Evolutionary conservation across 768 basidiomycete species (phyloP).

Genomic region (Leucocoprinus leucothites): DNA sequence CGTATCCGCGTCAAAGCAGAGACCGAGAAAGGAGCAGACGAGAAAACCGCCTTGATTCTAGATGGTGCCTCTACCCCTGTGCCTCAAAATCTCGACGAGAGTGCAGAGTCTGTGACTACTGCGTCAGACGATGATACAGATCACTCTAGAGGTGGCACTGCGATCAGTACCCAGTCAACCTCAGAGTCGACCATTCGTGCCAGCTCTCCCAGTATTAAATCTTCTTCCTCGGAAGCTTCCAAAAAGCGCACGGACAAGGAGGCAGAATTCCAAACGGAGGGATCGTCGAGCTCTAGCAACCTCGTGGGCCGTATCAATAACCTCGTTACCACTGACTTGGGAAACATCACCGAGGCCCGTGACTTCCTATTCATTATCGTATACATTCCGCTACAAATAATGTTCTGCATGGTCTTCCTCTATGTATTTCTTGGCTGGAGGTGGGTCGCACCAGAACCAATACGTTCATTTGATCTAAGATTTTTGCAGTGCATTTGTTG

Average conservation of each 20-base stretch:
- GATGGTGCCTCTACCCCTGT: slow-evolving; percentile 16
- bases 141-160: slow-evolving; percentile 8
- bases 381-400: slow-evolving; percentile 40
- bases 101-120: not conserved
- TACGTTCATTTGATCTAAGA: slow-evolving; percentile 14
- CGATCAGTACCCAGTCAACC: not conserved
- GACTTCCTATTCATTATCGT: slow-evolving; percentile 35
- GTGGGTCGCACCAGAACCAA: slow-evolving; percentile 23
- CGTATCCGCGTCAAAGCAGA: slow-evolving; percentile 59
- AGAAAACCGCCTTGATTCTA: slow-evolving; percentile 10
- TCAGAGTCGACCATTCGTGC: slow-evolving; percentile 1
- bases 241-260: slow-evolving; percentile 1
- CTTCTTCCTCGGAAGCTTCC: slow-evolving; percentile 3
- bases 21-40: slow-evolving; percentile 13
- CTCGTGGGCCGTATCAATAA: slow-evolving; percentile 79
- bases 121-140: slow-evolving; percentile 1
- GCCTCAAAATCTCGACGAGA: not conserved
- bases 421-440: slow-evolving; percentile 49
- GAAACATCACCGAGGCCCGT: slow-evolving; percentile 33
- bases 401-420: slow-evolving; percentile 39
- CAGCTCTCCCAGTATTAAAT: slow-evolving; percentile 8
- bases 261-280: not conserved
- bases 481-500: slow-evolving; percentile 49
- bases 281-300: slow-evolving; percentile 28
- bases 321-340: slow-evolving; percentile 64